Percentiles rank a stretch among this genome's conserved stretches.
Evolutionary conservation across 2,329 filamentous ascomycete genomes (phyloP).

Genomic region (Xylaria sp.): DNA sequence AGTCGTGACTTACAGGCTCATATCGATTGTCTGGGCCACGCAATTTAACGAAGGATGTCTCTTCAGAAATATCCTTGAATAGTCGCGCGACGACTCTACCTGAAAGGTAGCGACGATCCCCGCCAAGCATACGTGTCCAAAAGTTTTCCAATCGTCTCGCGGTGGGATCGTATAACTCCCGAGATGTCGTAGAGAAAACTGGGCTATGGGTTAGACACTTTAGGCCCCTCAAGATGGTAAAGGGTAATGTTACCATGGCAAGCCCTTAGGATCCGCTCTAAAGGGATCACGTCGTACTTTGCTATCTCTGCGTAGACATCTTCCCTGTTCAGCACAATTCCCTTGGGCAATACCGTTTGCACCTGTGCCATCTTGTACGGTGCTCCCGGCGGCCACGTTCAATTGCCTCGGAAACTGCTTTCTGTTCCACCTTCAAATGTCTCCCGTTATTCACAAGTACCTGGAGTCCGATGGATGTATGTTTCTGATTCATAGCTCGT

Average conservation of each 20-base stretch:
- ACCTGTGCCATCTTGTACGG: constrained; percentile 45
- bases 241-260: constrained; percentile 64
- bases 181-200: constrained; percentile 72
- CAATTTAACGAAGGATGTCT: constrained; percentile 67
- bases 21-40: constrained; percentile 64
- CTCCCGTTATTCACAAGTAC: constrained; percentile 36
- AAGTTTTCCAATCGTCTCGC: constrained; percentile 72
- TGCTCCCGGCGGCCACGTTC: constrained; percentile 40
- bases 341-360: constrained; percentile 63
- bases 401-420: constrained; percentile 23
- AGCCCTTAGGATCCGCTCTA: constrained; percentile 65
- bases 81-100: constrained; percentile 65
- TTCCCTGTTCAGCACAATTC: constrained; percentile 65
- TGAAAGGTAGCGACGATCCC: constrained; percentile 63
- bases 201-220: constrained; percentile 38
- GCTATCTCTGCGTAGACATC: constrained; percentile 66
- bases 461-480: constrained; percentile 29
- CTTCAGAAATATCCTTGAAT: constrained; percentile 68
- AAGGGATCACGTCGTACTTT: constrained; percentile 60
- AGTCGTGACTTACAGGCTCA: constrained; percentile 58
- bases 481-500: constrained; percentile 38
- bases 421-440: constrained; percentile 32
- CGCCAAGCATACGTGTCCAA: constrained; percentile 75
- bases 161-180: constrained; percentile 69
- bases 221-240: not conserved